These are phyloP conservation scores for Suillus weaverae DNA, from an alignment of 768 basidiomycete genomes.

Conservation along the genomic window DNA sequence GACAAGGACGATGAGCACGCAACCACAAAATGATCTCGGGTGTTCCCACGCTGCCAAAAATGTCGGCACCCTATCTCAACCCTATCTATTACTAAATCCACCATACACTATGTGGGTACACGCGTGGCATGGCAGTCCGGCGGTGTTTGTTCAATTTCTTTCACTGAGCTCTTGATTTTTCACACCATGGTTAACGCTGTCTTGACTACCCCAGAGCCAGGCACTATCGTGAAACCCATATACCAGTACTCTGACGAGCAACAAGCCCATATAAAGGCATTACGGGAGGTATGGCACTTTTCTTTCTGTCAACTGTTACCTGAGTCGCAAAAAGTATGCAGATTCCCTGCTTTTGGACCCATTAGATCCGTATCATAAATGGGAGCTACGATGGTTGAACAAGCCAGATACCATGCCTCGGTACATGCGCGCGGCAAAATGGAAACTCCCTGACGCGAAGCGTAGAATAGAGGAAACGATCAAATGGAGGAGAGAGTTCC, in stretches of 20 bases:
- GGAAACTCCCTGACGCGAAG: slow-evolving; percentile 76
- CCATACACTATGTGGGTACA: neutral
- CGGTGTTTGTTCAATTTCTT: neutral
- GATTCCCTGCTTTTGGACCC: slow-evolving; percentile 60
- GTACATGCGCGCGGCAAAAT: slow-evolving; percentile 86
- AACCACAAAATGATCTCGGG: neutral
- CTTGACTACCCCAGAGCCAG: slow-evolving; percentile 55
- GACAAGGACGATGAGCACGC: neutral
- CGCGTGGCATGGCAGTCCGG: neutral
- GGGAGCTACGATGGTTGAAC: slow-evolving; percentile 78
- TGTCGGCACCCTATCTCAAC: slow-evolving; percentile 2
- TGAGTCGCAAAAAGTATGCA: slow-evolving; percentile 53
- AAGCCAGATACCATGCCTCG: slow-evolving; percentile 63
- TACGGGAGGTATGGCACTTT: slow-evolving; percentile 54
- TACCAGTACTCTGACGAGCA: slow-evolving; percentile 67
- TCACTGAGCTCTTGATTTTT: neutral
- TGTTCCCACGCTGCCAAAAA: slow-evolving; percentile 10
- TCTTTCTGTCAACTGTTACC: neutral
- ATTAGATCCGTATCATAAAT: slow-evolving; percentile 68
- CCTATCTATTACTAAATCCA: slow-evolving; percentile 2
- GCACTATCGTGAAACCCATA: slow-evolving; percentile 52
- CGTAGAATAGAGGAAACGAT: slow-evolving; percentile 75
- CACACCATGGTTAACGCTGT: slow-evolving; percentile 43
- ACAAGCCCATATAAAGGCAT: slow-evolving; percentile 51
- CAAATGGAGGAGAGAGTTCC: slow-evolving; percentile 83